Percentiles rank a stretch among this genome's conserved stretches.
These are phyloP conservation scores for Hymenoscyphus linearis DNA, from an alignment of 2,329 filamentous ascomycete genomes.

Conservation along the genomic window DNA sequence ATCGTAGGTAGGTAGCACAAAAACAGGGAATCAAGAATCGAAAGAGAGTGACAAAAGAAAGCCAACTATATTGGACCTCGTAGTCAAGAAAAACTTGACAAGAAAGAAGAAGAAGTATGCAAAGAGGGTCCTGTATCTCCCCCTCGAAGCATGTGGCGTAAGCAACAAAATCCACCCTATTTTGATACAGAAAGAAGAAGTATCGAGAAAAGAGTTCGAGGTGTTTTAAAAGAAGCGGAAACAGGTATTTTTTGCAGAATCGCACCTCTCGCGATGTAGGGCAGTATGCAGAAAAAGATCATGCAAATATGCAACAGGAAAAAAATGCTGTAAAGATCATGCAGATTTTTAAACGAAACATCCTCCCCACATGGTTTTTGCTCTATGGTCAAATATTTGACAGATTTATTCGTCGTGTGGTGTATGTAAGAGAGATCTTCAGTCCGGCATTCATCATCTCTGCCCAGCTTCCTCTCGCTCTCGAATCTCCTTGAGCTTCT, in stretches of 20 bases:
- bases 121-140: no score
- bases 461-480: conserved; percentile 21
- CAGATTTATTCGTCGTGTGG: no score
- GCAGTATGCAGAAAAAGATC: not conserved
- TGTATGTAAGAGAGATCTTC: not conserved
- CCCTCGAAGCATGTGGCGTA: no score
- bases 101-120: no score
- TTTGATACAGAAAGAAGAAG: not conserved
- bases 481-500: conserved; percentile 27
- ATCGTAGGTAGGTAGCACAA: no score
- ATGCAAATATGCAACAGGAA: not conserved
- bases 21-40: no score
- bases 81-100: no score
- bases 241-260: not conserved
- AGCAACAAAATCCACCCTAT: no score
- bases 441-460: conserved; percentile 1
- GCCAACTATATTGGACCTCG: no score
- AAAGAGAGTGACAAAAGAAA: no score
- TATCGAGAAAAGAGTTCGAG: not conserved
- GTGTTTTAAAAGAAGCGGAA: not conserved
- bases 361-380: not conserved
- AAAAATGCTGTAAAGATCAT: not conserved
- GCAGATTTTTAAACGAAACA: not conserved
- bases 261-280: not conserved
- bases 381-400: not conserved